A percentile compares a stretch with the other conserved stretches of the same genome.
phyloP scores from a whole-genome alignment of 164 flowering plant genomes.

The Saururus chinensis region DNA sequence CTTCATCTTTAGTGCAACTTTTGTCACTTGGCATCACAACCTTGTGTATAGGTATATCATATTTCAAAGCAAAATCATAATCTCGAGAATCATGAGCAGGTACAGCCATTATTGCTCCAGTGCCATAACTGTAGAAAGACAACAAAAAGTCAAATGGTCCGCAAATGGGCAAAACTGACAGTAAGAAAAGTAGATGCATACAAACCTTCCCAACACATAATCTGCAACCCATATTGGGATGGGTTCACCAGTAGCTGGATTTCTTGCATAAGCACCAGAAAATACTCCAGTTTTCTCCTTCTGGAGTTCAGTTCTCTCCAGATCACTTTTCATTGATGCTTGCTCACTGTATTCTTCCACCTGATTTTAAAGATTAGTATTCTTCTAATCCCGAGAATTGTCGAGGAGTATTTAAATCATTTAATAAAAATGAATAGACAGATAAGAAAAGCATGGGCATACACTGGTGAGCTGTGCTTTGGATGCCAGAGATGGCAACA shows the following conservation, averaged over 20 bases:
- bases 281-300: conserved; percentile 95
- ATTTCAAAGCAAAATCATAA: conserved; percentile 79
- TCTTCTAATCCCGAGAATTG: conserved; percentile 5
- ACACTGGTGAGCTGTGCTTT: conserved; percentile 50
- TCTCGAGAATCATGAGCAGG: conserved; percentile 96
- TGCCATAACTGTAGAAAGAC: conserved; percentile 65
- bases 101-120: conserved; percentile 99
- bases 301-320: conserved; percentile 96
- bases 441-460: conserved; percentile 18
- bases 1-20: conserved; percentile 21
- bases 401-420: neutral
- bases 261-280: conserved; percentile 76
- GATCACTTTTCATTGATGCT: conserved; percentile 87
- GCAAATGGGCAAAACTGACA: neutral
- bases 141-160: neutral
- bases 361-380: conserved; percentile 29
- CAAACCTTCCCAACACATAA: conserved; percentile 90
- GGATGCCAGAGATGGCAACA: conserved; percentile 52
- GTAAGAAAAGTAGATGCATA: neutral
- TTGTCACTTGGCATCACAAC: conserved; percentile 57
- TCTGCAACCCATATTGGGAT: conserved; percentile 98
- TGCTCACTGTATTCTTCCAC: conserved; percentile 82
- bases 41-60: conserved; percentile 51
- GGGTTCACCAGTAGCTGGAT: conserved; percentile 78
- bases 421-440: neutral